phyloP scores from a whole-genome alignment of 495 filamentous ascomycete species.

The Chaetomium tenue region DNA sequence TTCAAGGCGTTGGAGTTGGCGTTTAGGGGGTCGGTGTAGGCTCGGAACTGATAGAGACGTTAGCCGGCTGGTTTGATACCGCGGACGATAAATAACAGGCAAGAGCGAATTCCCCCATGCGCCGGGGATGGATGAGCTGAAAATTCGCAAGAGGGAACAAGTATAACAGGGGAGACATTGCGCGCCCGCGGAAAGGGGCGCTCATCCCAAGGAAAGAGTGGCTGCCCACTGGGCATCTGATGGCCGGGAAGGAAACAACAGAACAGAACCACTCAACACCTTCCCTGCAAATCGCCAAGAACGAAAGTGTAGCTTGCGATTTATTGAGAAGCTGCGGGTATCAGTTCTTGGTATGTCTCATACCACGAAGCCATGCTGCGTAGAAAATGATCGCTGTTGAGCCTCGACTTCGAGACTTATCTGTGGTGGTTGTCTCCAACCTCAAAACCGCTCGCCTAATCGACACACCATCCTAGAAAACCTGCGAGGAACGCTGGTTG shows the following conservation, averaged over 20 bases:
- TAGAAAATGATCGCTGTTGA: not conserved
- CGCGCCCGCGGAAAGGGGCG: not conserved
- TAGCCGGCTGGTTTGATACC: constrained; percentile 7
- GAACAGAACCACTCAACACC: not conserved
- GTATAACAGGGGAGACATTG: not conserved
- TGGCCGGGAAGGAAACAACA: constrained; percentile 1
- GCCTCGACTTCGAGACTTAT: not conserved
- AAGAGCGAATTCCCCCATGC: not conserved
- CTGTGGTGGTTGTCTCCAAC: not conserved
- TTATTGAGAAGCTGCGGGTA: constrained; percentile 16
- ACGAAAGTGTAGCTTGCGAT: not conserved
- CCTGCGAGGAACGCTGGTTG: not conserved
- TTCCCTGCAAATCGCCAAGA: not conserved
- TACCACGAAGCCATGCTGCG: not conserved
- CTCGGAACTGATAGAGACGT: constrained; percentile 45
- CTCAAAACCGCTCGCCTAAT: not conserved
- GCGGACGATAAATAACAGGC: not conserved
- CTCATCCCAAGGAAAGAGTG: not conserved
- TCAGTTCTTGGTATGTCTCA: constrained; percentile 1
- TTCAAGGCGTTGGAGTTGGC: constrained; percentile 41
- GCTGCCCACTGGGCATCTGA: constrained; percentile 7
- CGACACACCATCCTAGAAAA: constrained; percentile 3
- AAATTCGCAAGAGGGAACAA: not conserved
- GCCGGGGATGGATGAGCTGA: not conserved
- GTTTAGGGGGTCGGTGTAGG: constrained; percentile 51